Evolutionary conservation across 2,329 filamentous ascomycete genomes (phyloP), one percentile per base, ranked within the genome.

Genomic region (Phyllosticta citrichinensis): DNA sequence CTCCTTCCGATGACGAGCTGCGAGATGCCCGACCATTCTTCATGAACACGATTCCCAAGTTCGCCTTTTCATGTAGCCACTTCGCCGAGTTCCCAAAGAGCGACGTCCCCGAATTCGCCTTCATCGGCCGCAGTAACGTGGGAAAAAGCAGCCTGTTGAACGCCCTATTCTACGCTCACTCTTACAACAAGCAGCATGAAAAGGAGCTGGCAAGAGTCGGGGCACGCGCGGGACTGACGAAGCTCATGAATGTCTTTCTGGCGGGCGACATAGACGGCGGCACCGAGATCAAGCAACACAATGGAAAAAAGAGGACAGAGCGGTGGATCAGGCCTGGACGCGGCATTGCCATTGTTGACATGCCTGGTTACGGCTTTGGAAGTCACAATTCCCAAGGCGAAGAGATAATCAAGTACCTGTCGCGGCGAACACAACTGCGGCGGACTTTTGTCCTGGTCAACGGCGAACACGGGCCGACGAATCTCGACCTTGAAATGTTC

Each of bases 131-230:
- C 55, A 85, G 82, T 50, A 90, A 90, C 67, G 86, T 87, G 5
- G 87, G 87, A 58, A 89, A 90, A 73, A 84, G 81, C 59, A 83
- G 80, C 1, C 69, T 89, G 4, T 75, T 89, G 25, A 90, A 90
- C 68, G 82, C 83, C 2, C 73, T 89, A 9, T 79, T 87, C 64
- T 0, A 50, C 47, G 27, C 53, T 30, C 51, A 22, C 25, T 6
- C 61, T 72, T 80, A 3, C 80, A 79, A 2, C 83, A 81, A 19
- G 83, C 83, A 20, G 8, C 11, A 47, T 1, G n/a, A n/a, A n/a
- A 8, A 47, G 8, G 40, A 47, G 17, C 40, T 47, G 12, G 40
- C 40, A 47, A n/a, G 6, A n/a, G 6, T n/a, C 3, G 14, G 40
- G 14, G 5, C 3, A 8, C 57, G 52, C 10, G 54, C 58, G 0